Evolutionary conservation across 192 early-diverging fungal genomes (phyloP).

Genomic region (Coemansia sp.): DNA sequence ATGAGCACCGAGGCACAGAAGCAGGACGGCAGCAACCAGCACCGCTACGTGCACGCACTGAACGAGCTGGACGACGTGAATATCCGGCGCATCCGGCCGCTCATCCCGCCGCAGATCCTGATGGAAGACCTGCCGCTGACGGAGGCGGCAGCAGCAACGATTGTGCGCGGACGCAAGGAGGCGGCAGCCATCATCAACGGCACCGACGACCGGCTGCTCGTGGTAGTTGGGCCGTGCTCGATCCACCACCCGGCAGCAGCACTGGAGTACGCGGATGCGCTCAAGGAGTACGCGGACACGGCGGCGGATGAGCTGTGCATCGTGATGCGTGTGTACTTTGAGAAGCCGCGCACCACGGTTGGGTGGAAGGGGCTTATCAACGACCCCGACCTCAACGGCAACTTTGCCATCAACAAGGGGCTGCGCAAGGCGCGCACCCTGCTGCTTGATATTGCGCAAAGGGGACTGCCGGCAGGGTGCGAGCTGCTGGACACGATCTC

Average conservation of each 20-base stretch:
- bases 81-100: conserved; percentile 75
- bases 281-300: conserved; percentile 61
- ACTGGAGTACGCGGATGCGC: conserved; percentile 70
- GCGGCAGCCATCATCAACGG: conserved; percentile 70
- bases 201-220: conserved; percentile 75
- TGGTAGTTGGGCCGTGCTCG: conserved; percentile 86
- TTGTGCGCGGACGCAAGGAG: conserved; percentile 65
- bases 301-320: conserved; percentile 67
- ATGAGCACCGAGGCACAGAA: conserved; percentile 23
- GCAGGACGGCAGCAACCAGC: conserved; percentile 11
- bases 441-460: conserved; percentile 67
- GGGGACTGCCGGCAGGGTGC: conserved; percentile 73
- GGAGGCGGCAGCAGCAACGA: conserved; percentile 71
- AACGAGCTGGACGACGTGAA: conserved; percentile 94
- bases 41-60: conserved; percentile 61
- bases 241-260: conserved; percentile 80
- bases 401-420: conserved; percentile 82
- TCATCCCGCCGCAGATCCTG: conserved; percentile 90
- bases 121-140: conserved; percentile 88
- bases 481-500: conserved; percentile 83
- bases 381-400: conserved; percentile 72
- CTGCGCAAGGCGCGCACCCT: conserved; percentile 73
- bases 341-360: conserved; percentile 81
- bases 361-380: conserved; percentile 97
- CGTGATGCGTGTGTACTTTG: conserved; percentile 86